Evolutionary conservation across 306 rosid genomes (phyloP).

Genomic region (Malus domestica): ASM211411v1 NC_041802.1:19892001-19892500

Average conservation of each 20-base stretch:
- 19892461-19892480: background rate
- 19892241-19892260: slow-evolving; percentile 23
- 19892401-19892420: background rate
- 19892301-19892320: background rate
- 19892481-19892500: background rate
- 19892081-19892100: slow-evolving; percentile 13
- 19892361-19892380: background rate
- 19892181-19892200: background rate
- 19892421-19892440: background rate
- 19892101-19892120: slow-evolving; percentile 26
- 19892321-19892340: slow-evolving; percentile 10
- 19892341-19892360: slow-evolving; percentile 11
- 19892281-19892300: background rate
- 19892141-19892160: slow-evolving; percentile 24
- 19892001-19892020: slow-evolving; percentile 10
- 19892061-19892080: slow-evolving; percentile 23
- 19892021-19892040: slow-evolving; percentile 20
- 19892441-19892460: background rate
- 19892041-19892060: slow-evolving; percentile 4
- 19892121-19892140: slow-evolving; percentile 20
- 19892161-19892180: slow-evolving; percentile 10
- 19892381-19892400: background rate
- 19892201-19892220: background rate
- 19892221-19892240: slow-evolving; percentile 17
- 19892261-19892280: slow-evolving; percentile 19